Evolutionary conservation across 1,139 yeast species (phyloP), one percentile per base, ranked within the genome.

Genomic region (Kluyveromyces sp.): DNA sequence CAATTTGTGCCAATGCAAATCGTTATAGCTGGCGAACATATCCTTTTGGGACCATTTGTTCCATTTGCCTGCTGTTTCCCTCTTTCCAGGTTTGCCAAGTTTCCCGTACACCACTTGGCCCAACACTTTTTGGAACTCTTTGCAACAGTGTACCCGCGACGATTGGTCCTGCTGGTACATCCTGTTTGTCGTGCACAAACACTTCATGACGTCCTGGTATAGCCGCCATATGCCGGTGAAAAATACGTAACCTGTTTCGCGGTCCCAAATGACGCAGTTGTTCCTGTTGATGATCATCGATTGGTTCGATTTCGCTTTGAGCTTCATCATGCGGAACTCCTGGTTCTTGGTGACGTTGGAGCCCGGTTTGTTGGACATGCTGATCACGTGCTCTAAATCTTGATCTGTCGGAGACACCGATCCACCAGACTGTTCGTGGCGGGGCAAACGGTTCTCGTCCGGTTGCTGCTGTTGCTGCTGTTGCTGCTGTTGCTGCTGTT

Each of bases 151-250:
- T 4, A 28, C 28, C 8, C 40, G 33, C 5, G 40, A 29, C 4
- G 40, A 42, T 25, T 42, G 40, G 33, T 36, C 39, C 27, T 36
- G 39, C 7, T 42, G 45, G 29, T 30, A 37, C n/a, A 29, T 40
- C 30, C 40, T 36, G 25, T 37, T 31, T 10, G 49, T 37, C n/a
- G 44, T 36, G 36, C 37, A 34, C 21, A 32, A 37, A 28, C 45
- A 33, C 39, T 37, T 54, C 61, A 61, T 61, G 7, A 62, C 60
- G 49, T 62, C 66, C 52, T 63, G 67, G 49, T 59, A 63, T 30
- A 62, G 48, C 65, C 89, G 86, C 96, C 97, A 89, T 47, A 89
- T 73, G 0, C 96, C 96, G 0, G 97, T 89, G 48, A 89, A 73
- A 62, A 88, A 96, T 7, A 89, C 96, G 63, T 81, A 83, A 0